A percentile compares a stretch with the other conserved stretches of the same genome.
Evolutionary conservation across 129 eudicot species (phyloP).

Genomic region (Chrysanthemum lavandulifolium): DNA sequence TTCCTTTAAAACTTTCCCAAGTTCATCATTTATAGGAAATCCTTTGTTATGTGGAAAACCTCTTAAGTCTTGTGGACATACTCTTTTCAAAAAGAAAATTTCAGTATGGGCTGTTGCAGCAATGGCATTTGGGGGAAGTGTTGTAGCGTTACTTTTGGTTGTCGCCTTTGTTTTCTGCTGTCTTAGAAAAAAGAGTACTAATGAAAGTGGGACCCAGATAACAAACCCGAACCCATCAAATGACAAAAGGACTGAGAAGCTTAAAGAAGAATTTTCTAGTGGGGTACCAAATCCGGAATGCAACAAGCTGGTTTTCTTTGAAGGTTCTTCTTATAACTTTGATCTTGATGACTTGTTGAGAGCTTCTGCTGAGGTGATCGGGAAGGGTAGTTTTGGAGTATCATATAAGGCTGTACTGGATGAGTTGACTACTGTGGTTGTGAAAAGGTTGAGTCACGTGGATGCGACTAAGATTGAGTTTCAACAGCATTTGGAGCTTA

Average conservation of each 20-base stretch:
- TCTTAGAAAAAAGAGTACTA: slow-evolving; percentile 33
- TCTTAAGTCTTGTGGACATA: slow-evolving; percentile 41
- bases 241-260: slow-evolving; percentile 54
- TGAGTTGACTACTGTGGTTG: slow-evolving; percentile 66
- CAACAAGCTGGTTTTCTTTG: slow-evolving; percentile 27
- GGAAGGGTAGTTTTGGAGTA: slow-evolving; percentile 82
- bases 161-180: slow-evolving; percentile 38
- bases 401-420: slow-evolving; percentile 74
- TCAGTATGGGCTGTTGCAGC: slow-evolving; percentile 47
- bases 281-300: slow-evolving; percentile 33
- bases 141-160: slow-evolving; percentile 33
- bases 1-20: slow-evolving; percentile 47
- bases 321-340: slow-evolving; percentile 60
- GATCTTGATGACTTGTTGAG: slow-evolving; percentile 77
- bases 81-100: slow-evolving; percentile 46
- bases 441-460: slow-evolving; percentile 65
- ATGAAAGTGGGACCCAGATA: slow-evolving; percentile 30
- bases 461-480: slow-evolving; percentile 55
- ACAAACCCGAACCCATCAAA: slow-evolving; percentile 37
- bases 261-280: slow-evolving; percentile 54
- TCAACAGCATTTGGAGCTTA: slow-evolving; percentile 70
- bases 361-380: slow-evolving; percentile 89
- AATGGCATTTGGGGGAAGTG: slow-evolving; percentile 50
- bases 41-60: slow-evolving; percentile 64
- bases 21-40: slow-evolving; percentile 66